Conservation (phyloP, 164 flowering plant species). For the Warburgia ugandensis region DNA sequence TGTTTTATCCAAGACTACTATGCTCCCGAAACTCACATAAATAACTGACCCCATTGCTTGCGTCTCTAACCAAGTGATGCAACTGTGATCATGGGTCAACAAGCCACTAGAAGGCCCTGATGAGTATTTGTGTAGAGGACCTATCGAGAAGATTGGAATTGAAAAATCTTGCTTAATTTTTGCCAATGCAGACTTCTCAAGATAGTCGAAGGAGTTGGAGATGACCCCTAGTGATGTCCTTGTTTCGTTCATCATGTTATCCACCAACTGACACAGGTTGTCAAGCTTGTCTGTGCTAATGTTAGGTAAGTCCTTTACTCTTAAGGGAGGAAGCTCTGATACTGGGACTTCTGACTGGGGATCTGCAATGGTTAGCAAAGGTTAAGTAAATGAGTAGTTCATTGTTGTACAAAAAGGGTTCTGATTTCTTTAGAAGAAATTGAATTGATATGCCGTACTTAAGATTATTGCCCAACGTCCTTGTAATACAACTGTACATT, state of each 20-base stretch:
- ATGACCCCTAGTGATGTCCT: constrained; percentile 29
- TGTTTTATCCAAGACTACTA: constrained; percentile 14
- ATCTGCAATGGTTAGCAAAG: too few species aligned
- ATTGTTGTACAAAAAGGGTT: too few species aligned
- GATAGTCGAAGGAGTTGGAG: constrained; percentile 35
- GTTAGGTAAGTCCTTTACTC: constrained; percentile 21
- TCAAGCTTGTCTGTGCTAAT: constrained; percentile 7
- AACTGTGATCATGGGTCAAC: constrained; percentile 51
- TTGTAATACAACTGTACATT: too few species aligned
- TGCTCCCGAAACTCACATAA: constrained; percentile 71
- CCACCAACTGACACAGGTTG: constrained; percentile 5
- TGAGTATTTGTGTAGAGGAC: constrained; percentile 27
- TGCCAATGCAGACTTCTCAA: constrained; percentile 23
- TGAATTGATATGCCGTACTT: too few species aligned
- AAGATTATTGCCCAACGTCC: too few species aligned
- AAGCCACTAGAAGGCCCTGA: constrained; percentile 10
- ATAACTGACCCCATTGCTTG: constrained; percentile 41
- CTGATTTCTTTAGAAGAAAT: too few species aligned
- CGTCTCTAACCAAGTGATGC: constrained; percentile 52
- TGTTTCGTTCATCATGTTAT: constrained; percentile 7
- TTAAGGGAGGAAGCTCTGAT: constrained; percentile 29
- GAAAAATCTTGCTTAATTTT: constrained; percentile 3
- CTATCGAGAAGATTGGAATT: constrained; percentile 22
- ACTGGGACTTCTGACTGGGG: constrained; percentile 10
- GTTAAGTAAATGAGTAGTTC: too few species aligned